phyloP scores from a whole-genome alignment of 192 early-diverging fungal species.

The Mortierella hygrophila region DNA sequence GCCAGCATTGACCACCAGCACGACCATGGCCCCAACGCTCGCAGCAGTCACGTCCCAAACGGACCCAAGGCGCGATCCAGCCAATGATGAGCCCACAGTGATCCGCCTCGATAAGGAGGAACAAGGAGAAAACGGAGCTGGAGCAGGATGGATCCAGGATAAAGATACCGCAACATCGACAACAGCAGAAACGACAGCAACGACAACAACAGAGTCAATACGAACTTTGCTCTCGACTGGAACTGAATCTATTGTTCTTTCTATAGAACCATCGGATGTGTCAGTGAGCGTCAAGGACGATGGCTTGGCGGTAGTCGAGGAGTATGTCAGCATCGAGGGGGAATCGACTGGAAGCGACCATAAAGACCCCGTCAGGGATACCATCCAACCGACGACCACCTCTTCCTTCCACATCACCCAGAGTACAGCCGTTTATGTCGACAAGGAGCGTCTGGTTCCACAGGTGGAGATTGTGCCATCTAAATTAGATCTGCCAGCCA shows the following conservation, averaged over 20 bases:
- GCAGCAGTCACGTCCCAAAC: background rate
- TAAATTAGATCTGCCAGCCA: background rate
- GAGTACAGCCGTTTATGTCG: background rate
- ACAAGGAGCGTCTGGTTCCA: conserved; percentile 23
- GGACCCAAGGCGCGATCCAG: background rate
- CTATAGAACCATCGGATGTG: background rate
- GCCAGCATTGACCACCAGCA: conserved; percentile 4
- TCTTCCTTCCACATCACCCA: background rate
- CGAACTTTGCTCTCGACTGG: no score
- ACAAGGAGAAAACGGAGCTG: background rate
- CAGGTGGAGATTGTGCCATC: conserved; percentile 16
- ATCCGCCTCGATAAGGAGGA: background rate
- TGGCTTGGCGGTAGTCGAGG: background rate
- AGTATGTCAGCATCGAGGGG: background rate
- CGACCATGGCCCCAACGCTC: background rate
- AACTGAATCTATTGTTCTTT: no score
- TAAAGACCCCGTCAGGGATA: background rate
- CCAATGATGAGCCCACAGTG: background rate
- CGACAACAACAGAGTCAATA: background rate
- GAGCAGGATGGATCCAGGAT: background rate
- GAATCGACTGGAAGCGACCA: background rate
- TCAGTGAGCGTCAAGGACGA: background rate
- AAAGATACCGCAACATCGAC: background rate
- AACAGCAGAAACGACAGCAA: background rate
- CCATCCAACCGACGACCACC: background rate